Evolutionary conservation across 306 rosid genomes (phyloP).

Genomic region (Glycine latifolia): DNA sequence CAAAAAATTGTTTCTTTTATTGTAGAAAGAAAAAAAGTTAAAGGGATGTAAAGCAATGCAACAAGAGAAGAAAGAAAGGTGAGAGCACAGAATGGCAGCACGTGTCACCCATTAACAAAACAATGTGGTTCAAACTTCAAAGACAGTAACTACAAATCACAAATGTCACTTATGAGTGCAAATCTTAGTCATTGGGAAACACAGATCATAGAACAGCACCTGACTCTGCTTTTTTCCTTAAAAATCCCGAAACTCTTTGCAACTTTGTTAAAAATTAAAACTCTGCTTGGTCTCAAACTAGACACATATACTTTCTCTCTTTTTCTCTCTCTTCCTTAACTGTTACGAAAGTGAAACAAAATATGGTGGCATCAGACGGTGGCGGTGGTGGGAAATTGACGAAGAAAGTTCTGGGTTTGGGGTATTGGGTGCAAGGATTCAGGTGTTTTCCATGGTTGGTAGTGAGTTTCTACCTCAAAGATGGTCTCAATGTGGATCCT

Average conservation of each 20-base stretch:
- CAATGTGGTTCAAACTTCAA: background rate
- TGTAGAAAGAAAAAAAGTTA: slow-evolving; percentile 1
- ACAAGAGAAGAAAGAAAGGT: background rate
- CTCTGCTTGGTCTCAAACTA: background rate
- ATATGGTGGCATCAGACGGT: slow-evolving; percentile 52
- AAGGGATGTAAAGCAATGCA: background rate
- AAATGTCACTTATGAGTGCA: slow-evolving; percentile 11
- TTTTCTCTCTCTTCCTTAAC: slow-evolving; percentile 6
- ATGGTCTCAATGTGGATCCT: slow-evolving; percentile 77
- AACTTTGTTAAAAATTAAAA: background rate
- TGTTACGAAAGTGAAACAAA: slow-evolving; percentile 13
- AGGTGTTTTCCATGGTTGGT: slow-evolving; percentile 93
- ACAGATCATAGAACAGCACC: background rate
- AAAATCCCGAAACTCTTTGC: slow-evolving; percentile 10
- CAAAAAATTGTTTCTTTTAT: too few species aligned
- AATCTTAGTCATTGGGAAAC: too few species aligned
- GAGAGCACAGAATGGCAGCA: background rate
- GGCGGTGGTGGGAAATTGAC: slow-evolving; percentile 45
- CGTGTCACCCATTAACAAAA: background rate
- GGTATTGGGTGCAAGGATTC: slow-evolving; percentile 91
- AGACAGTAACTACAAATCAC: background rate
- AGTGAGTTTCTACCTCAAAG: slow-evolving; percentile 85
- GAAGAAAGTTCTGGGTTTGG: slow-evolving; percentile 71
- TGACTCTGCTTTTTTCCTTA: slow-evolving; percentile 35
- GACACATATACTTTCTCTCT: background rate